Conservation (phyloP, 2,329 filamentous ascomycete species). For the Cryphonectria carpinicola region DNA sequence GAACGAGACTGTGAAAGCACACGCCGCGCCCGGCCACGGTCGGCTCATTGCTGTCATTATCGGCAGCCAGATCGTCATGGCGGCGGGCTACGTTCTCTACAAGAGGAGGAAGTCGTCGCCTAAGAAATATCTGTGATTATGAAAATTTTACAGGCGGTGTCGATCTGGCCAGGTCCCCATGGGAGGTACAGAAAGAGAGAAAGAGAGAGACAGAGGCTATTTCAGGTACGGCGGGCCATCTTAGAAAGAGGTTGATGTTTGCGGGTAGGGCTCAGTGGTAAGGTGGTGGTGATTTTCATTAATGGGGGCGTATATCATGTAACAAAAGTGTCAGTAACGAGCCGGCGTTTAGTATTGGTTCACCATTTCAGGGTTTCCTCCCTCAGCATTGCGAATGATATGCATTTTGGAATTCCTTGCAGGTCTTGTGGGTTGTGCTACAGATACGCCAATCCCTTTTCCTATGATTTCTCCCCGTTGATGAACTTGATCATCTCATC, state of each 20-base stretch:
- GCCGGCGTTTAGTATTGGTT: slow-evolving; percentile 23
- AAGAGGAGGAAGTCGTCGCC: slow-evolving; percentile 78
- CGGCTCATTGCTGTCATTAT: slow-evolving; percentile 71
- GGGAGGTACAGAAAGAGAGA: neutral
- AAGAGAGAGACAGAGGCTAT: neutral
- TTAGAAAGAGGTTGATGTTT: neutral
- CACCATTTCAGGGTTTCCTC: slow-evolving; percentile 26
- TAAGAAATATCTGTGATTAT: slow-evolving; percentile 85
- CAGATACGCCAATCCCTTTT: neutral
- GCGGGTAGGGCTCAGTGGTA: neutral
- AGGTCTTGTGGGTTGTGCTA: neutral
- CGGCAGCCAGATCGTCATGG: slow-evolving; percentile 73
- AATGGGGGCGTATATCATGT: slow-evolving; percentile 11
- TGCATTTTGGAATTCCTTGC: neutral
- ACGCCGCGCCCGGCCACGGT: slow-evolving; percentile 54
- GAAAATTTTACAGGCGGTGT: neutral
- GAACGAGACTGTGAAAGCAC: slow-evolving; percentile 49
- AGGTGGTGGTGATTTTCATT: neutral
- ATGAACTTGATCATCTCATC: slow-evolving; percentile 70
- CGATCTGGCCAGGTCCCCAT: neutral
- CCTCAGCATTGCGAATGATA: slow-evolving; percentile 25
- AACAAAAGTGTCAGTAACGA: slow-evolving; percentile 6
- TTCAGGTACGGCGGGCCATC: neutral
- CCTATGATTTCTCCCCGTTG: slow-evolving; percentile 39
- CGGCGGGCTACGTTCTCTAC: slow-evolving; percentile 73